Conservation (phyloP, 768 basidiomycete genomes). For the Nevesoporus exiguus region DNA sequence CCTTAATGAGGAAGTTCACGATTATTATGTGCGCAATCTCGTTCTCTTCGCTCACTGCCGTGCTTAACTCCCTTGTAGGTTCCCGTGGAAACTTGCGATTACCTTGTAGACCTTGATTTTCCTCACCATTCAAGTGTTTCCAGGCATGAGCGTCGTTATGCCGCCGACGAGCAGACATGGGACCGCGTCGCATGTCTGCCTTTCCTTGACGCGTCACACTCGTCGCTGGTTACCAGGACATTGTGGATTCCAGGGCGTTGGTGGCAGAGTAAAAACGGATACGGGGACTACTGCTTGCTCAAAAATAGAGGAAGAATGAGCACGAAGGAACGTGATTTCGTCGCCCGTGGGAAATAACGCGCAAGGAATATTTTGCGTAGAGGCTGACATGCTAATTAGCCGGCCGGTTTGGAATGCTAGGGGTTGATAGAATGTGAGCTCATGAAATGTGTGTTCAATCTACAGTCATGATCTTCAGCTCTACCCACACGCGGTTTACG, state of each 20-base stretch:
- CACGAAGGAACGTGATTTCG: constrained; percentile 24
- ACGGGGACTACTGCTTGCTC: constrained; percentile 89
- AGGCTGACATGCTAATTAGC: constrained; percentile 19
- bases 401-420: constrained; percentile 20
- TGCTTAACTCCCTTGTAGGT: constrained; percentile 44
- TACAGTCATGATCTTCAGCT: constrained; percentile 12
- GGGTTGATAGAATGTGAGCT: constrained; percentile 1
- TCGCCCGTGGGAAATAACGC: constrained; percentile 9
- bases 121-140: constrained; percentile 60
- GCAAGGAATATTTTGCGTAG: constrained; percentile 8
- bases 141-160: constrained; percentile 76
- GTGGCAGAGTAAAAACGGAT: constrained; percentile 71
- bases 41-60: neutral
- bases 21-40: constrained; percentile 65
- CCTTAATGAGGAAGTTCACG: constrained; percentile 72
- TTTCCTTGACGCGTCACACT: constrained; percentile 81
- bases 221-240: constrained; percentile 65
- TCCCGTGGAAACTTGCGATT: constrained; percentile 71
- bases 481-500: constrained; percentile 28
- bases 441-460: neutral
- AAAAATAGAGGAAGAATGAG: constrained; percentile 47
- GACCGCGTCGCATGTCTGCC: constrained; percentile 75
- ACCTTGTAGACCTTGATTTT: constrained; percentile 88
- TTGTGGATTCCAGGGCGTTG: constrained; percentile 74
- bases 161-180: constrained; percentile 63